Percentiles rank a stretch among this genome's conserved stretches.
These are phyloP conservation scores for Dianthus caryophyllus DNA, from an alignment of 148 eudicot genomes.

Conservation along the genomic window DNA sequence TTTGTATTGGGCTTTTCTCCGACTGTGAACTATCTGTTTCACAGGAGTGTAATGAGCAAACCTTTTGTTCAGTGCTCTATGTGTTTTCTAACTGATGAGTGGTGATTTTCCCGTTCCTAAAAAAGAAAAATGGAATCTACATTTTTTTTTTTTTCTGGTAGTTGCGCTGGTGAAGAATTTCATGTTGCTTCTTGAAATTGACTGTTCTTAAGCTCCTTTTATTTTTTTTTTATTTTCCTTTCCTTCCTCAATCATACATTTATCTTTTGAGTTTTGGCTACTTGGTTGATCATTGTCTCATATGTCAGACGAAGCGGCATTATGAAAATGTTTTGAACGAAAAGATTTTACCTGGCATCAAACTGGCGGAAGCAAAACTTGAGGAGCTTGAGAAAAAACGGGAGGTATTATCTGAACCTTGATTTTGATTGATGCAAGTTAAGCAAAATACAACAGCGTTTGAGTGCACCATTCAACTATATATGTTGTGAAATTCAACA, in stretches of 20 bases:
- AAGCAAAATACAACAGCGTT: neutral
- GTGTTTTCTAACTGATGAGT: neutral
- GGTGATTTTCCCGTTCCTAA: neutral
- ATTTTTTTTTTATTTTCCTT: neutral
- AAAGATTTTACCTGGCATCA: conserved; percentile 47
- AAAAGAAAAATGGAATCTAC: neutral
- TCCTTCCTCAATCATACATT: neutral
- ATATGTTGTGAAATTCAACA: neutral
- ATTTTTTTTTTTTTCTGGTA: neutral
- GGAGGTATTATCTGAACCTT: conserved; percentile 37
- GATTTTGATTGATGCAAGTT: conserved; percentile 14
- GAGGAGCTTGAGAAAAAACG: conserved; percentile 52
- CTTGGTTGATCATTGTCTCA: conserved; percentile 13
- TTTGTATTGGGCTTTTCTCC: neutral
- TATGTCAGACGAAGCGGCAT: conserved; percentile 51
- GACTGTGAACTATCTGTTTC: neutral
- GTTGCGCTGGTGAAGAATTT: neutral
- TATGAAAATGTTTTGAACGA: conserved; percentile 46
- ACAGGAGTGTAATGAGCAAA: neutral
- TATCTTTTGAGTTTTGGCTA: neutral
- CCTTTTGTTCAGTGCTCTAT: neutral
- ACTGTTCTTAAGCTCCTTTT: neutral
- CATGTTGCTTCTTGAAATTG: neutral
- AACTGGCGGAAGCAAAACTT: conserved; percentile 48
- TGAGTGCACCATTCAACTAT: neutral